Base-by-base conservation (phyloP, 2,329 filamentous ascomycete species). In the Pseudohalonectria lignicola region DNA sequence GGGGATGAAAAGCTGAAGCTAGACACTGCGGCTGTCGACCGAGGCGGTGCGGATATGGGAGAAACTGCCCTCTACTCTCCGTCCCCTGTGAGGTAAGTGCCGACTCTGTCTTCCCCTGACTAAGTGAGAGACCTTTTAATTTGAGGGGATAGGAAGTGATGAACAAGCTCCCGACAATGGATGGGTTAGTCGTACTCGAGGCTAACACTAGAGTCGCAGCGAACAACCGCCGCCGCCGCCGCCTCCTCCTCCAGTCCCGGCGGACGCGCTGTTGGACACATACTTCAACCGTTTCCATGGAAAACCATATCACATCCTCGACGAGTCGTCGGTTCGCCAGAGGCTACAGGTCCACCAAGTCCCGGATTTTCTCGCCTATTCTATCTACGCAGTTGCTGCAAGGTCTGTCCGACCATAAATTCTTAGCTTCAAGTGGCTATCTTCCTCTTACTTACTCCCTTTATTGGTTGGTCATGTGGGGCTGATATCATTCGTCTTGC, bases 211-310 rank as follows among this genome's bases (percentile, higher is more conserved):
- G n/a, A n/a, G n/a, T n/a, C n/a, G n/a, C n/a, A n/a, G n/a, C n/a
- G n/a, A n/a, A n/a, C n/a, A 37, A 19, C 36, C 18, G 12, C 13
- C 31, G 6, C 10, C 31, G 15, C 17, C 31, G 17, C 18, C 69
- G 4, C 62, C 62, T 13, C 48, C 44, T 3, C 62, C 62, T 6
- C 47, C 43, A 2, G 61, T 76, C 13, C 68, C 74, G 36, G 68
- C 72, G 1, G 78, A 84, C 49, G 62, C 70, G 1, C 63, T 87
- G 20, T 63, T 93, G 21, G 81, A 93, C 50, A 81, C 79, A 5
- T 94, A 88, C 55, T 93, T 94, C 54, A 63, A 69, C 17, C 74
- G 82, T 36, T 76, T 88, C 29, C 86, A 94, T 54, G 82, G 80
- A 36, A 90, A 87, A 52, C 84, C 86, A 2, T 92, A 82, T 47